These are phyloP conservation scores for Taphrina wiesneri DNA, from an alignment of 1,139 yeast species.

Conservation along the genomic window DNA sequence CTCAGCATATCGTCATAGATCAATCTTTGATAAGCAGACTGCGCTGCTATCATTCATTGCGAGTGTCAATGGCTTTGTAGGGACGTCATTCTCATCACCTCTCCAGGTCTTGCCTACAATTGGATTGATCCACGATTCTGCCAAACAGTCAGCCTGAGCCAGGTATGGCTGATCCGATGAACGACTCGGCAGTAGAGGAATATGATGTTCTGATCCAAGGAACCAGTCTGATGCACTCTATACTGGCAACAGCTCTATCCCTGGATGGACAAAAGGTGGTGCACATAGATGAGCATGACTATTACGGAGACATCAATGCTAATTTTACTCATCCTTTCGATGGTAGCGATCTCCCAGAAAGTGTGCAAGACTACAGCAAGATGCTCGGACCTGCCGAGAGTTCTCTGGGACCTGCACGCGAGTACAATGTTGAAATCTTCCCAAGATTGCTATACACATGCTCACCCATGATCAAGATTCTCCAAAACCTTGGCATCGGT, in stretches of 20 bases:
- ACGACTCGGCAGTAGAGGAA: conserved; percentile 37
- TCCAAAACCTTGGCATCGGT: conserved; percentile 81
- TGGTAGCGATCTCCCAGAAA: background rate
- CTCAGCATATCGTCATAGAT: too few relatives aligned
- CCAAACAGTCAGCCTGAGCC: too few relatives aligned
- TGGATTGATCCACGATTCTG: too few relatives aligned
- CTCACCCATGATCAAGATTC: conserved; percentile 74
- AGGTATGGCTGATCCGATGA: background rate
- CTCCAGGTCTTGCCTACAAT: too few relatives aligned
- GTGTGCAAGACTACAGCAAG: background rate
- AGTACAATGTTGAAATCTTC: conserved; percentile 84
- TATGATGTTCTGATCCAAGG: conserved; percentile 91
- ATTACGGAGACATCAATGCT: conserved; percentile 86
- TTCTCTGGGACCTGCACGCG: conserved; percentile 53
- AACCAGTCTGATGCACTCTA: conserved; percentile 84
- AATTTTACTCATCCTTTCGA: conserved; percentile 79
- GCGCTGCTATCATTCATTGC: too few relatives aligned
- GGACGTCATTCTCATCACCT: too few relatives aligned
- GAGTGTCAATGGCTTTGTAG: too few relatives aligned
- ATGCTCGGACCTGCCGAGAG: background rate
- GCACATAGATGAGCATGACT: conserved; percentile 78
- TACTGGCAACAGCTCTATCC: conserved; percentile 64
- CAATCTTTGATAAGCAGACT: too few relatives aligned
- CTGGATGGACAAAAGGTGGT: background rate
- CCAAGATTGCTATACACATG: conserved; percentile 87